phyloP scores from a whole-genome alignment of 805 yeast species.

The Wickerhamiella allomyrinae region DNA sequence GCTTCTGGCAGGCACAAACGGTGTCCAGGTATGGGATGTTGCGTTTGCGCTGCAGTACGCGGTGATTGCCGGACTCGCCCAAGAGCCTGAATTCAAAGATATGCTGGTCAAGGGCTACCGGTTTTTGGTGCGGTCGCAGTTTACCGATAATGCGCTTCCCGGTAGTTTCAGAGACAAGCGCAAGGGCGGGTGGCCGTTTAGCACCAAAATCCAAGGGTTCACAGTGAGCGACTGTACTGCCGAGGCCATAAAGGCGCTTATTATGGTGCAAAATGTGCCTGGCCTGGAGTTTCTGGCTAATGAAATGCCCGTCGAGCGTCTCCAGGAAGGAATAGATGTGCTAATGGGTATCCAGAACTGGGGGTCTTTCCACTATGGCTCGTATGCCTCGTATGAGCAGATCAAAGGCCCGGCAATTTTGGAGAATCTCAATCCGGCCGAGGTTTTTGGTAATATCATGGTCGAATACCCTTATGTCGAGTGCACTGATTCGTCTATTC shows the following conservation, averaged over 20 bases:
- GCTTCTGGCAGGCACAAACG: conserved; percentile 93
- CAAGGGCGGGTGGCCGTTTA: conserved; percentile 90
- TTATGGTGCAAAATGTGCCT: conserved; percentile 69
- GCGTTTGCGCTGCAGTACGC: conserved; percentile 81
- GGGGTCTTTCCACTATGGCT: conserved; percentile 70
- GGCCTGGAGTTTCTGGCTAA: conserved; percentile 35
- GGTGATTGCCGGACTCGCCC: conserved; percentile 66
- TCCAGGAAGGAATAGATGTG: conserved; percentile 63
- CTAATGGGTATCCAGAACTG: conserved; percentile 63
- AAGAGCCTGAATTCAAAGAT: conserved; percentile 46
- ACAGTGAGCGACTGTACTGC: conserved; percentile 96
- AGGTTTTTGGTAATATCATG: conserved; percentile 96
- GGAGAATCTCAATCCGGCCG: conserved; percentile 85
- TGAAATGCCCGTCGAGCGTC: conserved; percentile 39
- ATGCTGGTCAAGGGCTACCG: conserved; percentile 50
- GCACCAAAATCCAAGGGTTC: conserved; percentile 91
- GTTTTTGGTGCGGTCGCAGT: conserved; percentile 71
- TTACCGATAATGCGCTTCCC: conserved; percentile 59
- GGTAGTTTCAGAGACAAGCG: conserved; percentile 76
- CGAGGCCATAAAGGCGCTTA: conserved; percentile 82
- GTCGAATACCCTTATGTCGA: conserved; percentile 97
- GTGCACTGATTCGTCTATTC: conserved; percentile 88
- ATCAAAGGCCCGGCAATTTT: conserved; percentile 67
- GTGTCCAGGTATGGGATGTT: conserved; percentile 94
- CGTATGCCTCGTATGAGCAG: conserved; percentile 82